These are phyloP conservation scores for Aspergillus brasiliensis DNA, from an alignment of 2,329 filamentous ascomycete species.

Conservation along the genomic window DNA sequence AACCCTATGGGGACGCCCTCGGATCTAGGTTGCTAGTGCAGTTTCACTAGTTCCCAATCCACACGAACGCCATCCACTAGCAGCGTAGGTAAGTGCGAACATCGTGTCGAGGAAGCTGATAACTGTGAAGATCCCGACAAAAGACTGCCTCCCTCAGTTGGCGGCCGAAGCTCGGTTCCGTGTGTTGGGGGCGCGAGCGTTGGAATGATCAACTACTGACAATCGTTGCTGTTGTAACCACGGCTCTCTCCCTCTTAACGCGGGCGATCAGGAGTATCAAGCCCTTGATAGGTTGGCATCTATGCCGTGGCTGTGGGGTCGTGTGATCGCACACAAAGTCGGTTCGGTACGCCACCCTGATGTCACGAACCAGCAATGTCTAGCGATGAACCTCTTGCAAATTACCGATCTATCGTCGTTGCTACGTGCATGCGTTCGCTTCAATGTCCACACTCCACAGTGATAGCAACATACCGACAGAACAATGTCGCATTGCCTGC, in stretches of 20 bases:
- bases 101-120: background rate
- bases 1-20: too few relatives aligned
- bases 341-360: background rate
- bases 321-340: background rate
- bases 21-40: too few relatives aligned
- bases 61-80: too few relatives aligned
- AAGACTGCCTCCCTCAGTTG: background rate
- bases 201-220: background rate
- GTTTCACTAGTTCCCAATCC: too few relatives aligned
- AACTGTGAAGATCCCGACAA: too few relatives aligned
- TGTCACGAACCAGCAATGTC: background rate
- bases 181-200: background rate
- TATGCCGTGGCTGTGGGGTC: background rate
- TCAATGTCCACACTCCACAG: too few relatives aligned
- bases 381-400: background rate
- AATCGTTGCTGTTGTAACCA: background rate
- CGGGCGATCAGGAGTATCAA: background rate
- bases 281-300: background rate
- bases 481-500: background rate
- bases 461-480: background rate
- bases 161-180: background rate
- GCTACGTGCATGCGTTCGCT: background rate
- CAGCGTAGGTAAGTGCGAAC: too few relatives aligned
- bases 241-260: background rate
- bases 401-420: too few relatives aligned